Conservation (phyloP, 2,329 filamentous ascomycete genomes). For the Epichloe sibirici region DNA sequence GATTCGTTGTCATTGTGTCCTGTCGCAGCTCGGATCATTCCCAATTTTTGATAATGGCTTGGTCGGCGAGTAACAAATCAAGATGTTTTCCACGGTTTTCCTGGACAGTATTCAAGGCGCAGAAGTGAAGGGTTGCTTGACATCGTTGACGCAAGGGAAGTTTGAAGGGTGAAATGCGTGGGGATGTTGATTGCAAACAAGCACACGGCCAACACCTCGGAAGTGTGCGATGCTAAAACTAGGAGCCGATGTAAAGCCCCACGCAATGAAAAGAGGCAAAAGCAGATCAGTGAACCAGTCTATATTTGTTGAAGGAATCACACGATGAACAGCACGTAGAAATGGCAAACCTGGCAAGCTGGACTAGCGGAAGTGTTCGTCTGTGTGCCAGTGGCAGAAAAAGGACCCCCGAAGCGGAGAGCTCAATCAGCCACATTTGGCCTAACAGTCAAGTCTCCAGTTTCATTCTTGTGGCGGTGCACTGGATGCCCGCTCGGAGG, state of each 20-base stretch:
- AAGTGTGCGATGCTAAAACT: background rate
- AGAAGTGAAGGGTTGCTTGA: slow-evolving; percentile 19
- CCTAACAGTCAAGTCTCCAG: background rate
- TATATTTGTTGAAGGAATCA: background rate
- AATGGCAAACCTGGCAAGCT: too few relatives aligned
- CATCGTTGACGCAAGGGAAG: slow-evolving; percentile 14
- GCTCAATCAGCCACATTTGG: background rate
- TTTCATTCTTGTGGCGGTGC: slow-evolving; percentile 4
- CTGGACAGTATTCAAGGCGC: slow-evolving; percentile 17
- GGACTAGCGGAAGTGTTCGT: background rate
- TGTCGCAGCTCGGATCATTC: slow-evolving; percentile 10
- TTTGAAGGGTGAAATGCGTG: background rate
- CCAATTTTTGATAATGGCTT: background rate
- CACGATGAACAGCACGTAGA: background rate
- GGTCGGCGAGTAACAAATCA: background rate
- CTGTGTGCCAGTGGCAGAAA: background rate
- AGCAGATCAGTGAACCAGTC: background rate
- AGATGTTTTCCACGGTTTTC: slow-evolving; percentile 19
- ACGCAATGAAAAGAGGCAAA: background rate
- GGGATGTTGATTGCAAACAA: background rate
- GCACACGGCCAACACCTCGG: background rate
- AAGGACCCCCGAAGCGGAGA: background rate
- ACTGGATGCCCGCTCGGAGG: slow-evolving; percentile 1
- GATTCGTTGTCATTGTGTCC: slow-evolving; percentile 59
- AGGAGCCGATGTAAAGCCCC: background rate